Conservation (phyloP, 176 grass and related monocot species). For the Musa schizocarpa region DNA sequence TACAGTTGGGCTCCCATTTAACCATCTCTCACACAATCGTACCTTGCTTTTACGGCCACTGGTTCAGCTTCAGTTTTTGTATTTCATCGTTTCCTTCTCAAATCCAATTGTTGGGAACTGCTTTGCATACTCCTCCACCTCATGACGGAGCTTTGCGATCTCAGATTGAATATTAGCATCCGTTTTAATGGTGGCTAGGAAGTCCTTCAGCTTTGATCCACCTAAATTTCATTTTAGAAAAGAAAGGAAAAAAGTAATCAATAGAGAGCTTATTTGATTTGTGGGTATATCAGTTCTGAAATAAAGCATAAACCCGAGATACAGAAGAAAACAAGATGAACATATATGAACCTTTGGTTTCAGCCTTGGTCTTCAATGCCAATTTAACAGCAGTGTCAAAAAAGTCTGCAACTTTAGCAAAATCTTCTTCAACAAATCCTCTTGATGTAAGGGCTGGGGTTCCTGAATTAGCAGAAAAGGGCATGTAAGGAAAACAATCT, state of each 20-base stretch:
- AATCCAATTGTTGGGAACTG: constrained; percentile 98
- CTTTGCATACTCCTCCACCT: constrained; percentile 94
- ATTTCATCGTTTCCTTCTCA: constrained; percentile 98
- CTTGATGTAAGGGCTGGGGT: constrained; percentile 96
- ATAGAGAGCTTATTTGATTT: not conserved
- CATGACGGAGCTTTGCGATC: constrained; percentile 72
- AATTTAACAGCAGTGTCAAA: constrained; percentile 73
- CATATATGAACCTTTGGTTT: constrained; percentile 48
- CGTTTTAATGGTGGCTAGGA: constrained; percentile 71
- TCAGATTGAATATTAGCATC: constrained; percentile 68
- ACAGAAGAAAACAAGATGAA: constrained; percentile 2
- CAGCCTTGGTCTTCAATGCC: constrained; percentile 74
- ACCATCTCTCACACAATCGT: not conserved
- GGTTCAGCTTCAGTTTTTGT: constrained; percentile 44
- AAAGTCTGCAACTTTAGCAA: constrained; percentile 88
- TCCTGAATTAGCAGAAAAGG: constrained; percentile 36
- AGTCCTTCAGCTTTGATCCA: constrained; percentile 94
- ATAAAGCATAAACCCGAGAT: constrained; percentile 1
- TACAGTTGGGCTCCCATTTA: not conserved
- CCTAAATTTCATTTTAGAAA: constrained; percentile 25
- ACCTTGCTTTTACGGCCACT: not conserved
- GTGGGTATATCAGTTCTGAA: not conserved
- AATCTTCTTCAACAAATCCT: constrained; percentile 97
- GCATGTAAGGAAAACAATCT: not conserved
- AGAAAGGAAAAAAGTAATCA: not conserved